Conservation (phyloP, 2,329 filamentous ascomycete species). For the Cercospora janseana region DNA sequence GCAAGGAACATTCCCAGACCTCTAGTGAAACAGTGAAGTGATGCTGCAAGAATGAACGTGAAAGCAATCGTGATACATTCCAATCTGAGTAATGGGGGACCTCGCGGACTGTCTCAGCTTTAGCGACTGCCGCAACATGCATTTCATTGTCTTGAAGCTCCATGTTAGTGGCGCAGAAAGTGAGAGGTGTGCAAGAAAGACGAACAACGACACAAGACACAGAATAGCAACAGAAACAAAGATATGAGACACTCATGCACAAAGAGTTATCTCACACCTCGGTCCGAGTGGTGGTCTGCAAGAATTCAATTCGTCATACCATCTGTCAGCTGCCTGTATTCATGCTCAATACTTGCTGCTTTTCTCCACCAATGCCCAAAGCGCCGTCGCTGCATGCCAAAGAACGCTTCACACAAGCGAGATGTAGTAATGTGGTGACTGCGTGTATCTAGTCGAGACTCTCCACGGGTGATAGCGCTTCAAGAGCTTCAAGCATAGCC, state of each 20-base stretch:
- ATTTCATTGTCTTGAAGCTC: conserved; percentile 13
- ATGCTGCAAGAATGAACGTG: conserved; percentile 2
- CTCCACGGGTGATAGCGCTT: conserved; percentile 1
- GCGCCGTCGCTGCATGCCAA: conserved; percentile 28
- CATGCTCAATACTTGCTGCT: conserved; percentile 10
- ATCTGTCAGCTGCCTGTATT: conserved; percentile 6
- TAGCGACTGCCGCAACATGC: background rate
- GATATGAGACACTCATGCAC: background rate
- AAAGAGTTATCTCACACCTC: conserved; percentile 4
- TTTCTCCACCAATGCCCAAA: background rate
- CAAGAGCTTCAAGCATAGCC: conserved; percentile 4
- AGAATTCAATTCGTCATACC: conserved; percentile 6
- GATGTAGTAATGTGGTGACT: background rate
- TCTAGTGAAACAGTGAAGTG: background rate
- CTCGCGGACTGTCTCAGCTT: conserved; percentile 7
- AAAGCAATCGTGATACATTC: background rate
- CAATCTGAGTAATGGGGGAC: background rate
- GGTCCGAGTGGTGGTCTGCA: background rate
- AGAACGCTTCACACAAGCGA: conserved; percentile 13
- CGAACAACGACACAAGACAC: conserved; percentile 7
- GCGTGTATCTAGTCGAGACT: conserved; percentile 4
- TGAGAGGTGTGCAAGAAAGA: conserved; percentile 19
- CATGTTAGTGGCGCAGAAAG: conserved; percentile 13
- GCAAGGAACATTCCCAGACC: conserved; percentile 25
- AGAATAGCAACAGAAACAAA: conserved; percentile 27